These are phyloP conservation scores for Nissolia schottii DNA, from an alignment of 306 rosid genomes.

Conservation along the genomic window DNA sequence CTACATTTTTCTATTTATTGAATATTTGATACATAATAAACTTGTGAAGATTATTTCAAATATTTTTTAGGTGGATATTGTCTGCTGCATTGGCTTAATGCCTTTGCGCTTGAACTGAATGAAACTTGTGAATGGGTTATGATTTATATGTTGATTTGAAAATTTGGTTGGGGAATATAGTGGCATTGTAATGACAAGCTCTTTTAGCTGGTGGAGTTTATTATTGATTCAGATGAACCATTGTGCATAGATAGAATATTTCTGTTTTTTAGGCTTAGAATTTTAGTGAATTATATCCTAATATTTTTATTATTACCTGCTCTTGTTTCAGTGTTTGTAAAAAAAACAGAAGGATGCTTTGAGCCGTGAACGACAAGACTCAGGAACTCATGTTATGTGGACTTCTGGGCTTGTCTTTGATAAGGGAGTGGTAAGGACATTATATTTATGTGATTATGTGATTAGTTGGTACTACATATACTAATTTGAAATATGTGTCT, in stretches of 20 bases:
- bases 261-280: neutral
- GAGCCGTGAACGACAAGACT: slow-evolving; percentile 57
- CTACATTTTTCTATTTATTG: neutral
- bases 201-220: neutral
- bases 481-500: neutral
- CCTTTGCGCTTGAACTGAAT: neutral
- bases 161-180: neutral
- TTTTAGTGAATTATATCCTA: neutral
- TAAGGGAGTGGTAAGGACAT: slow-evolving; percentile 58
- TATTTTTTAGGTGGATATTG: neutral
- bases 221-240: slow-evolving; percentile 3
- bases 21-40: neutral
- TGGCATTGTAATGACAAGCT: neutral
- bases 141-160: neutral
- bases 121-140: neutral
- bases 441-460: slow-evolving; percentile 4
- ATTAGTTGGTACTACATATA: neutral
- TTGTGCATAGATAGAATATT: neutral
- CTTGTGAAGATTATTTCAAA: neutral
- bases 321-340: slow-evolving; percentile 79
- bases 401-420: slow-evolving; percentile 87
- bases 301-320: slow-evolving; percentile 9
- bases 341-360: slow-evolving; percentile 72
- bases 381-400: slow-evolving; percentile 58
- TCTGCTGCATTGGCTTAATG: neutral